Evolutionary conservation across 202 grass and related monocot genomes (phyloP).

Genomic region (Schoenoplectus triqueter): DNA sequence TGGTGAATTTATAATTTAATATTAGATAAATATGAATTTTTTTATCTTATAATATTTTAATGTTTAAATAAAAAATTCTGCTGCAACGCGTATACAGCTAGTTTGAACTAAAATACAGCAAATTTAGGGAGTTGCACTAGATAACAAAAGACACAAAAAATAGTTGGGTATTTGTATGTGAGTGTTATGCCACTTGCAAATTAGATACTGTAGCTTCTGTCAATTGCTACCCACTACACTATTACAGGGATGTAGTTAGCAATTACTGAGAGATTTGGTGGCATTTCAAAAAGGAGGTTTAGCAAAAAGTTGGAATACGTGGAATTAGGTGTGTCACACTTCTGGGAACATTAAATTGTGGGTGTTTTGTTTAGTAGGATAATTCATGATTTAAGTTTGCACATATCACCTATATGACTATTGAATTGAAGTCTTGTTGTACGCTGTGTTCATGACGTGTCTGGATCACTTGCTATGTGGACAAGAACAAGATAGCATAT

Average conservation of each 20-base stretch:
- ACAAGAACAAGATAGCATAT: neutral
- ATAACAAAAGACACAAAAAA: neutral
- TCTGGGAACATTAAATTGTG: neutral
- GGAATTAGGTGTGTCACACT: neutral
- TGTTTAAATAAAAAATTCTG: too few relatives aligned
- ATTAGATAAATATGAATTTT: too few relatives aligned
- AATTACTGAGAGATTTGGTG: conserved; percentile 15
- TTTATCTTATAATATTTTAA: too few relatives aligned
- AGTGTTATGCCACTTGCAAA: neutral
- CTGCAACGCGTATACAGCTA: too few relatives aligned
- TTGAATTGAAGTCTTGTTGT: neutral
- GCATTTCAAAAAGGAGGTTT: neutral
- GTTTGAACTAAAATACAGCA: neutral
- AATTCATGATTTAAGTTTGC: neutral
- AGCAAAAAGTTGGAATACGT: neutral
- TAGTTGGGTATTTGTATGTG: neutral
- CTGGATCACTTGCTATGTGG: neutral
- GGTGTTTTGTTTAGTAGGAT: conserved; percentile 1
- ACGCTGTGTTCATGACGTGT: neutral
- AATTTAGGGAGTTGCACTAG: neutral
- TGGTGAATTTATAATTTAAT: too few relatives aligned
- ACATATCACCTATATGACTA: neutral
- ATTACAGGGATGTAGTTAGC: neutral
- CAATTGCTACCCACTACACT: conserved; percentile 10
- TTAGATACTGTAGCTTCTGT: neutral